Evolutionary conservation across 73 alveolate species (phyloP).

Genomic region (Breviolum minutum): DNA sequence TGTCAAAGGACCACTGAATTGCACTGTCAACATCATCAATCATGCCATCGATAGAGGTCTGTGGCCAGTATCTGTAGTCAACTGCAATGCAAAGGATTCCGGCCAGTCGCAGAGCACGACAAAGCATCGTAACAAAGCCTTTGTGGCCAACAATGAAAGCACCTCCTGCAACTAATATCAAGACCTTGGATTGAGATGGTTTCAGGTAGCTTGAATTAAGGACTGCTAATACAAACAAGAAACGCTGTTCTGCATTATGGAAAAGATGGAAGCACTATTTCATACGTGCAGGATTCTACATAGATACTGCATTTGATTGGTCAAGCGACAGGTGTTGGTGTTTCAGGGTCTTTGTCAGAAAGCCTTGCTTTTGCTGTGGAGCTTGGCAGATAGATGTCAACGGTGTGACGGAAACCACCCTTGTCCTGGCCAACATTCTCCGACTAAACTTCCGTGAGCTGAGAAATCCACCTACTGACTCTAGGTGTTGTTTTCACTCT

Average conservation of each 20-base stretch:
- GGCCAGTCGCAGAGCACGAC: conserved; percentile 53
- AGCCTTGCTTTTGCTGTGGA: conserved; percentile 12
- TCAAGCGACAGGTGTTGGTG: conserved; percentile 26
- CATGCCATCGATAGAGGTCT: conserved; percentile 65
- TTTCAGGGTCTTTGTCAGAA: conserved; percentile 34
- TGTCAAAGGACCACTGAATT: conserved; percentile 42
- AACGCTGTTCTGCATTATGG: background rate
- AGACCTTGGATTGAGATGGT: conserved; percentile 17
- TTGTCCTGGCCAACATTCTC: background rate
- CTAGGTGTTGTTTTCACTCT: too few relatives aligned
- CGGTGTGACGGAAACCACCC: conserved; percentile 50
- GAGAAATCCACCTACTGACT: too few relatives aligned
- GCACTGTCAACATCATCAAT: conserved; percentile 48
- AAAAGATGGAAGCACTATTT: background rate
- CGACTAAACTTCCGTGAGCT: too few relatives aligned
- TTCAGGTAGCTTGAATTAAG: background rate
- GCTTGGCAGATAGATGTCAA: conserved; percentile 71
- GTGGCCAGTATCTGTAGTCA: conserved; percentile 84
- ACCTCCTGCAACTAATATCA: conserved; percentile 67
- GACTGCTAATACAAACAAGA: background rate
- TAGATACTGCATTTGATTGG: too few relatives aligned
- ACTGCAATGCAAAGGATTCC: conserved; percentile 93
- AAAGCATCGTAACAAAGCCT: conserved; percentile 63
- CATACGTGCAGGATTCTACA: too few relatives aligned
- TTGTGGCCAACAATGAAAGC: conserved; percentile 83